These are phyloP conservation scores for Pseudocercospora ulei DNA, from an alignment of 2,329 filamentous ascomycete genomes.

Conservation along the genomic window DNA sequence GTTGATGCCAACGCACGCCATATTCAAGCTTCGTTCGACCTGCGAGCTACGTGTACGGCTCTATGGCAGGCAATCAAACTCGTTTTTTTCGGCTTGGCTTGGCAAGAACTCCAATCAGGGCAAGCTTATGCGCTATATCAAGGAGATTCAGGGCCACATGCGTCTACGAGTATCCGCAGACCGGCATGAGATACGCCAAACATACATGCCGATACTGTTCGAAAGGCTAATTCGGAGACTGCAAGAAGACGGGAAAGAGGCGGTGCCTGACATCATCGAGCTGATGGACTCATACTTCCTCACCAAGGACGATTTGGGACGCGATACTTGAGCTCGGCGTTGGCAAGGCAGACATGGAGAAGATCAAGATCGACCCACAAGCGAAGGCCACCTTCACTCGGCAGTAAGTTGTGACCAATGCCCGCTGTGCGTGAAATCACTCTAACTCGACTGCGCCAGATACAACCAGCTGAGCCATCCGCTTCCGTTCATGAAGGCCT, in stretches of 20 bases:
- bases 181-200: constrained; percentile 84
- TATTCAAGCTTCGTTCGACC: constrained; percentile 92
- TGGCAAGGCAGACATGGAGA: constrained; percentile 67
- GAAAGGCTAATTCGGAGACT: constrained; percentile 65
- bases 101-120: constrained; percentile 84
- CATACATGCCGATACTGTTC: constrained; percentile 87
- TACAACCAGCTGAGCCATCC: constrained; percentile 83
- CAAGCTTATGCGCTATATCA: constrained; percentile 66
- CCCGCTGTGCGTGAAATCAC: too few relatives aligned
- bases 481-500: constrained; percentile 92
- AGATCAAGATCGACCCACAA: constrained; percentile 68
- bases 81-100: constrained; percentile 83
- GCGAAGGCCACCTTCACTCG: constrained; percentile 85
- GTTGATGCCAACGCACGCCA: constrained; percentile 88
- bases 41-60: constrained; percentile 75
- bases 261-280: constrained; percentile 72
- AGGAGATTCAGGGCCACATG: constrained; percentile 97
- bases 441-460: too few relatives aligned
- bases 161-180: constrained; percentile 81
- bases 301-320: constrained; percentile 89
- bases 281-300: constrained; percentile 96
- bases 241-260: constrained; percentile 68
- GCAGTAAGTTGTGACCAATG: constrained; percentile 53
- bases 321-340: constrained; percentile 84
- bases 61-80: constrained; percentile 55